Percentiles rank a stretch among this genome's conserved stretches.
Evolutionary conservation across 257 asterid genomes (phyloP).

Genomic region (Handroanthus guayacan): DNA sequence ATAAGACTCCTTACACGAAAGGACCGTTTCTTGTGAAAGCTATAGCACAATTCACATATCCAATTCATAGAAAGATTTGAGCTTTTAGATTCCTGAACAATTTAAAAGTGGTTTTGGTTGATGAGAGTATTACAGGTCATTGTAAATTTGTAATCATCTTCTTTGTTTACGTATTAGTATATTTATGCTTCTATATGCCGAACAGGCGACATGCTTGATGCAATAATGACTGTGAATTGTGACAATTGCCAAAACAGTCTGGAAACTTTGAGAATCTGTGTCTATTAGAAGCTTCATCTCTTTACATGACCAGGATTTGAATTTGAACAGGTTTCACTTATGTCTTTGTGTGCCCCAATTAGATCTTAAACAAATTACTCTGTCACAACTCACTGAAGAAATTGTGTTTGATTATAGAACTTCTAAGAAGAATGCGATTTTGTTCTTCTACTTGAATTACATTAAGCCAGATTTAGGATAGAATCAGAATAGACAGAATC

Average conservation of each 20-base stretch:
- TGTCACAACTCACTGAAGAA: neutral
- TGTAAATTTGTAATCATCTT: neutral
- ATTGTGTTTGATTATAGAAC: neutral
- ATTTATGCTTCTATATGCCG: neutral
- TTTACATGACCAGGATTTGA: constrained; percentile 20
- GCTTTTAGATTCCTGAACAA: neutral
- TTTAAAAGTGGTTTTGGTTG: neutral
- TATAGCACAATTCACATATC: neutral
- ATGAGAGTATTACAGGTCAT: constrained; percentile 13
- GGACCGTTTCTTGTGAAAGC: neutral
- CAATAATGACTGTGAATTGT: neutral
- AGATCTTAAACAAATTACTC: neutral
- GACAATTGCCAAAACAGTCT: neutral
- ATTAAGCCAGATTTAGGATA: neutral
- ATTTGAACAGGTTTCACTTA: constrained; percentile 5
- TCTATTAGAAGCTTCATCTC: constrained; percentile 1
- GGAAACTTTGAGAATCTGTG: constrained; percentile 9
- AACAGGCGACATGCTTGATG: neutral
- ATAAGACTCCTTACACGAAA: neutral
- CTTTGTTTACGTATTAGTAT: neutral
- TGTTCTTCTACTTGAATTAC: neutral
- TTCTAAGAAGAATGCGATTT: neutral
- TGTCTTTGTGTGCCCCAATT: neutral
- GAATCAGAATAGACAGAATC: neutral
- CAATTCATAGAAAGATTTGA: neutral